phyloP scores from a whole-genome alignment of 2,329 filamentous ascomycete genomes.

The Orbilia quercus region DNA sequence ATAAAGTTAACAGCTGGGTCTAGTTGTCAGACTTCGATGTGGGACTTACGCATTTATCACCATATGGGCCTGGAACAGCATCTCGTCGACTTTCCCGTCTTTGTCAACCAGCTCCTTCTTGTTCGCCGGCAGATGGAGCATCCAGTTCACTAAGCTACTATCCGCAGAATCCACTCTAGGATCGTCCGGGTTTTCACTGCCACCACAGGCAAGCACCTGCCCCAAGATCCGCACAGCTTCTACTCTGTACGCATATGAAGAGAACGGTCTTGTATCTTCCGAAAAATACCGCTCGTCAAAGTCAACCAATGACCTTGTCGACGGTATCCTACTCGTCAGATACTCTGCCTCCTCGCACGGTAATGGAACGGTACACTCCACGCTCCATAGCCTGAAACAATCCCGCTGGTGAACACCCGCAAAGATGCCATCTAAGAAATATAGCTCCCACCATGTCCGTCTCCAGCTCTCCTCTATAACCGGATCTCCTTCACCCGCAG shows the following conservation, averaged over 20 bases:
- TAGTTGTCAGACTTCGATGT: not conserved
- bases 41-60: constrained; percentile 69
- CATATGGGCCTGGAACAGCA: constrained; percentile 92
- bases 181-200: constrained; percentile 65
- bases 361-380: constrained; percentile 75
- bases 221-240: constrained; percentile 82
- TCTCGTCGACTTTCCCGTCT: constrained; percentile 81
- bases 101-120: constrained; percentile 77
- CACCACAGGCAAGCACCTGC: constrained; percentile 72
- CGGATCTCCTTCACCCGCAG: constrained; percentile 73
- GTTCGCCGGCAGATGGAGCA: constrained; percentile 77
- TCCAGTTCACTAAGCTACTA: constrained; percentile 76
- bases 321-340: constrained; percentile 68
- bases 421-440: constrained; percentile 84
- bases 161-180: constrained; percentile 71
- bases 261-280: constrained; percentile 76
- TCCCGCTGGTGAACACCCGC: constrained; percentile 80
- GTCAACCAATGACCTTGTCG: constrained; percentile 74
- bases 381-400: constrained; percentile 75
- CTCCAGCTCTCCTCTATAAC: constrained; percentile 84
- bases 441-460: constrained; percentile 90
- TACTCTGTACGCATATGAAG: constrained; percentile 86
- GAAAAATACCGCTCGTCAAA: constrained; percentile 82
- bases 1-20: not conserved
- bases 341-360: constrained; percentile 87